These are phyloP conservation scores for Phaeosphaeriaceae sp. DNA, from an alignment of 2,329 filamentous ascomycete species.

Conservation along the genomic window DNA sequence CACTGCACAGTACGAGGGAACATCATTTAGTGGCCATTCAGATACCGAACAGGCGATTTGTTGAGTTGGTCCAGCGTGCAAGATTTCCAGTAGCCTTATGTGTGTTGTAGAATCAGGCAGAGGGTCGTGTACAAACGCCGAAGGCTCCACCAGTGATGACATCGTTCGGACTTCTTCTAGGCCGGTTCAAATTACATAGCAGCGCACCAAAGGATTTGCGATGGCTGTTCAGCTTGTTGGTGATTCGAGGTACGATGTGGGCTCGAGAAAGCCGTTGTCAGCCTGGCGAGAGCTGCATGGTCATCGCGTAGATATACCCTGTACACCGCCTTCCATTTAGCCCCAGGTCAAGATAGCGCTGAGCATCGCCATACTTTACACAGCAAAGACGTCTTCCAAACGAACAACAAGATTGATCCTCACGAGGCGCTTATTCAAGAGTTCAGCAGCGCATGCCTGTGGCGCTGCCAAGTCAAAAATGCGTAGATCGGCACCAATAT, in stretches of 20 bases:
- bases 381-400: too few relatives aligned
- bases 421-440: too few relatives aligned
- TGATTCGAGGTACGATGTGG: too few relatives aligned
- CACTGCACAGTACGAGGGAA: conserved; percentile 35
- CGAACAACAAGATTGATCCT: too few relatives aligned
- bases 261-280: not conserved
- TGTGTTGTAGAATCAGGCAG: conserved; percentile 3
- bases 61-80: not conserved
- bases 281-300: not conserved
- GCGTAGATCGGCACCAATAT: not conserved
- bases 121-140: not conserved
- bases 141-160: not conserved
- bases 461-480: not conserved
- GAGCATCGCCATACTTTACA: too few relatives aligned
- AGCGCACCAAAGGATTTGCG: too few relatives aligned
- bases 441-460: not conserved
- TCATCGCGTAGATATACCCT: too few relatives aligned
- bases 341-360: too few relatives aligned
- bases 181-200: too few relatives aligned
- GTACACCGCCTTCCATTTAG: too few relatives aligned
- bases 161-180: too few relatives aligned
- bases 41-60: not conserved
- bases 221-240: too few relatives aligned
- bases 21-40: conserved; percentile 6
- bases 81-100: conserved; percentile 3